Evolutionary conservation across 2,329 filamentous ascomycete genomes (phyloP).

Genomic region (Lecanosticta acicola): DNA sequence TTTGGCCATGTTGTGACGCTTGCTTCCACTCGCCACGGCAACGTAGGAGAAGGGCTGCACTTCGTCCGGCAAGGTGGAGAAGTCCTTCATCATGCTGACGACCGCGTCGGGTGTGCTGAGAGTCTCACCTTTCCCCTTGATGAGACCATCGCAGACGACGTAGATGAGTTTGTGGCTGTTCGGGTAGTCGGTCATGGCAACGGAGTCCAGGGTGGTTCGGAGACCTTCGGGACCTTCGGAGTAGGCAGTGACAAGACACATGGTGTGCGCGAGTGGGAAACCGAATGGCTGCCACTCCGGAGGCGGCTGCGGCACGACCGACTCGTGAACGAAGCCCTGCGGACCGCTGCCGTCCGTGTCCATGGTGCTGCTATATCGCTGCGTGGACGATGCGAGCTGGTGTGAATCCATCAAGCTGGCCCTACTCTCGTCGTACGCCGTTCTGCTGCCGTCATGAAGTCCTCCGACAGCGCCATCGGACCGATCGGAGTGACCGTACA

Average conservation of each 20-base stretch:
- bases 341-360: constrained; percentile 69
- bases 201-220: constrained; percentile 88
- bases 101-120: constrained; percentile 85
- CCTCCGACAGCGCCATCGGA: constrained; percentile 53
- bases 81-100: constrained; percentile 90
- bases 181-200: constrained; percentile 95
- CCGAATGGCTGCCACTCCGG: constrained; percentile 97
- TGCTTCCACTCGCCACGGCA: constrained; percentile 88
- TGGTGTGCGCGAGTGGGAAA: constrained; percentile 85
- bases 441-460: constrained; percentile 12
- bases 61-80: constrained; percentile 70
- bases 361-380: constrained; percentile 49
- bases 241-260: constrained; percentile 94
- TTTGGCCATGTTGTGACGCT: constrained; percentile 99
- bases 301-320: constrained; percentile 91
- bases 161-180: constrained; percentile 98
- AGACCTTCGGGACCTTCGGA: constrained; percentile 92
- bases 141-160: constrained; percentile 93
- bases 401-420: constrained; percentile 41
- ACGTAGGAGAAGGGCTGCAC: constrained; percentile 93
- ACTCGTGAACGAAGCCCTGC: constrained; percentile 91
- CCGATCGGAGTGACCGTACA: constrained; percentile 60
- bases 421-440: constrained; percentile 21
- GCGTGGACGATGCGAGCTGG: constrained; percentile 33
- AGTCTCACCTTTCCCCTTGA: constrained; percentile 88